Base-by-base conservation (phyloP, 2,329 filamentous ascomycete genomes). In the Tolypocladium capitatum region DNA sequence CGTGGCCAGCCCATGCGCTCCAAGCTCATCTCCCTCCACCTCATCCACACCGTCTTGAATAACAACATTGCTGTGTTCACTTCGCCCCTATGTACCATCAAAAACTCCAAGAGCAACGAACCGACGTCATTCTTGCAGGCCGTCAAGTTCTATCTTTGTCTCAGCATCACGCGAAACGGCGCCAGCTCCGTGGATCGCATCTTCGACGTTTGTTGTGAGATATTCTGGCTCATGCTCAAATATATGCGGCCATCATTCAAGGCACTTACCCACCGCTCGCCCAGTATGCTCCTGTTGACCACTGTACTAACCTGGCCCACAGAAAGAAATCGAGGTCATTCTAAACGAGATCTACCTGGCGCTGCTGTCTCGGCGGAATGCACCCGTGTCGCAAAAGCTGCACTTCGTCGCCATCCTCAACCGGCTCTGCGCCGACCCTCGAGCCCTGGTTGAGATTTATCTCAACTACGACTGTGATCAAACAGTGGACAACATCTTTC, bases 401-500 rank as follows among this genome's bases (percentile, higher is more conserved):
- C 89, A 91, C 60, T 92, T 97, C 55, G 79, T 98, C 64, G 82
- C 81, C 51, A 80, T 98, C 27, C 74, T 98, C 46, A 85, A 87
- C 57, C 78, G 91, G 49, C 73, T 98, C 43, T 90, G 85, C 50
- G 81, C 80, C 16, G 92, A 98, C 61, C 87, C 91, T 2, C 78
- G 87, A 54, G 90, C 88, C 0, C 65, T 98, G 44, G 92, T 98
- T 16, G 92, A 98, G 65, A 84, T 90, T 14, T 98, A 98, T 65
- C 77, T 98, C 52, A 98, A 98, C 65, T 98, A 98, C 61, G 92
- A 98, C 63, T 98, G 92, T 67, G 94, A 97, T 60, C 78, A 91
- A 51, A 89, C 88, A 36, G 79, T 97, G 50, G 91, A 97, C 67
- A 98, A 98, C 65, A 92, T 97, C 65, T 98, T 94, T 63, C 92